These are phyloP conservation scores for Podospora bellae-mahoneyi DNA, from an alignment of 495 filamentous ascomycete genomes.

Conservation along the genomic window DNA sequence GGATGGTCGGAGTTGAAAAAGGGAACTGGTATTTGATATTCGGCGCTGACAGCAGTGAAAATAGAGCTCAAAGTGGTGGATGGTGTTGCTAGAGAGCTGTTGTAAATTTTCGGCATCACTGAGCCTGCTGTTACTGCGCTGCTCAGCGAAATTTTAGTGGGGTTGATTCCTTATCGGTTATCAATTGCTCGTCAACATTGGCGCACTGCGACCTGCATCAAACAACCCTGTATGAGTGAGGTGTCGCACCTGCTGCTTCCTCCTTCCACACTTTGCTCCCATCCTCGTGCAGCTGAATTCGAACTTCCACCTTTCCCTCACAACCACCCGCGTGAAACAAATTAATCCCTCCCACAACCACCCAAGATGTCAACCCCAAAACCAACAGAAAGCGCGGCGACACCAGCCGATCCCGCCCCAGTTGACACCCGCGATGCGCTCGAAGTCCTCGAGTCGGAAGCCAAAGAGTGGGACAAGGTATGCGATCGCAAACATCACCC, in stretches of 20 bases:
- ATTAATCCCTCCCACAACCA: neutral
- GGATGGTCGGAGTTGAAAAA: neutral
- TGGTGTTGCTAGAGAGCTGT: neutral
- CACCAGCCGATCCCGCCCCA: constrained; percentile 27
- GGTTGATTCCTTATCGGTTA: constrained; percentile 21
- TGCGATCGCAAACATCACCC: neutral
- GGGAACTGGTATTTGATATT: neutral
- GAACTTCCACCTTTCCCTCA: neutral
- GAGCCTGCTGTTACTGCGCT: neutral
- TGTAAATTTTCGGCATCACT: constrained; percentile 7
- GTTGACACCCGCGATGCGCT: constrained; percentile 59
- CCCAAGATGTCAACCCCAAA: neutral
- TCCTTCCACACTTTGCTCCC: neutral
- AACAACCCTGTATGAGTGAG: neutral
- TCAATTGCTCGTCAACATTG: constrained; percentile 14
- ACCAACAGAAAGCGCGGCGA: constrained; percentile 21
- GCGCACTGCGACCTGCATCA: constrained; percentile 1
- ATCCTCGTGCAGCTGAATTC: neutral
- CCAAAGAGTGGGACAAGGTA: constrained; percentile 84
- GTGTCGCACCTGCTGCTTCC: neutral
- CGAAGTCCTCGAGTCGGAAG: constrained; percentile 79
- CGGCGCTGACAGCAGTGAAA: neutral
- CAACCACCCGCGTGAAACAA: neutral
- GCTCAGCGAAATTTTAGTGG: constrained; percentile 27
- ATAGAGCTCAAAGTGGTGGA: neutral